phyloP scores from a whole-genome alignment of 768 basidiomycete species.

The Suillus alpinus region DNA sequence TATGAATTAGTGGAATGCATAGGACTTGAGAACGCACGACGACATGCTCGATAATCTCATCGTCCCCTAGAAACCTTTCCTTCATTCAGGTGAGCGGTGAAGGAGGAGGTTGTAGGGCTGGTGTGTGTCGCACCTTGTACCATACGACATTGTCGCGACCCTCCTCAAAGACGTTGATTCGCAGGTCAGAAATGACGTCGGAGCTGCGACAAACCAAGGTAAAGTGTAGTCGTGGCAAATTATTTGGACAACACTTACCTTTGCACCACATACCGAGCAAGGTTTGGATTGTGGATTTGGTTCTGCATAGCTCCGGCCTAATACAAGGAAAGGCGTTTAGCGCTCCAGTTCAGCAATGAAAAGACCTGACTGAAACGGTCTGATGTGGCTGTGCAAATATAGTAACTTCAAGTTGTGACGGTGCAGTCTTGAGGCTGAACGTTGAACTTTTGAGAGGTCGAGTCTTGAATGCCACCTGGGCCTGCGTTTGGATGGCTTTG shows the following conservation, averaged over 20 bases:
- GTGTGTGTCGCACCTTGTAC: slow-evolving; percentile 60
- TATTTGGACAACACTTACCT: slow-evolving; percentile 17
- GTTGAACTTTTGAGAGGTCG: not conserved
- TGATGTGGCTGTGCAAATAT: slow-evolving; percentile 18
- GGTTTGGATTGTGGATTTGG: slow-evolving; percentile 25
- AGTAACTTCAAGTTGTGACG: not conserved
- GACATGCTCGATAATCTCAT: slow-evolving; percentile 74
- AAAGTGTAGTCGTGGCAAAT: not conserved
- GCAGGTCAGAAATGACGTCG: slow-evolving; percentile 70
- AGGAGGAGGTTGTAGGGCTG: not conserved
- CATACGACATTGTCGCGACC: slow-evolving; percentile 57
- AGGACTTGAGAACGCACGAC: slow-evolving; percentile 46
- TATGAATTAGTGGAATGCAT: not conserved
- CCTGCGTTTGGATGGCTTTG: slow-evolving; percentile 72
- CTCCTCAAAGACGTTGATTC: slow-evolving; percentile 62
- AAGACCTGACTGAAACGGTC: not conserved
- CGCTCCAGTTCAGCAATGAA: not conserved
- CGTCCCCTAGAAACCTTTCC: slow-evolving; percentile 72
- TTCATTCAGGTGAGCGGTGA: slow-evolving; percentile 30
- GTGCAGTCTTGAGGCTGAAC: not conserved
- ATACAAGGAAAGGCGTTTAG: not conserved
- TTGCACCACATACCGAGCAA: slow-evolving; percentile 30
- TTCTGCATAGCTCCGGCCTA: slow-evolving; percentile 14
- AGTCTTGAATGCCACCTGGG: slow-evolving; percentile 58
- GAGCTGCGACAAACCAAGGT: slow-evolving; percentile 43